phyloP scores from a whole-genome alignment of 805 yeast species.

The Cephaloascus fragrans region DNA sequence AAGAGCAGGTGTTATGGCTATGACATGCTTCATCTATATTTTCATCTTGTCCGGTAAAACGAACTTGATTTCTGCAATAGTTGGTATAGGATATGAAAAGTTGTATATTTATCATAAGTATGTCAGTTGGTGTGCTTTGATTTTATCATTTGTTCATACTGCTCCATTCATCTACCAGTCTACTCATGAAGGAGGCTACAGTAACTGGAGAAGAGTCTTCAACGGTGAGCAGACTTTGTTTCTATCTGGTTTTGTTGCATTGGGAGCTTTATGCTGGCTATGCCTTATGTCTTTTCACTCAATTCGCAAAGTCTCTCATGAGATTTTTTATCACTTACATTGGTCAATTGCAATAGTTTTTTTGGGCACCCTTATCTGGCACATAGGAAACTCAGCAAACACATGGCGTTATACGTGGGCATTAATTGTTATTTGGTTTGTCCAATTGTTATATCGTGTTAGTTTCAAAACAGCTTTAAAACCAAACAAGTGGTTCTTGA shows the following conservation, averaged over 20 bases:
- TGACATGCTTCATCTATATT: constrained; percentile 41
- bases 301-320: constrained; percentile 32
- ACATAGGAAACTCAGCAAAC: constrained; percentile 21
- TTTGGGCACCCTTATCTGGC: constrained; percentile 36
- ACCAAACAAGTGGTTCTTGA: constrained; percentile 29
- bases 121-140: constrained; percentile 28
- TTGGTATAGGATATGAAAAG: constrained; percentile 49
- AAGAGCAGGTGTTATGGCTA: constrained; percentile 40
- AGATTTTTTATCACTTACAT: constrained; percentile 39
- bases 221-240: constrained; percentile 13
- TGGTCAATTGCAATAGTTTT: constrained; percentile 44
- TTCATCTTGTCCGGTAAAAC: constrained; percentile 42
- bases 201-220: constrained; percentile 9
- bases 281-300: constrained; percentile 31
- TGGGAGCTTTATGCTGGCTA: constrained; percentile 30
- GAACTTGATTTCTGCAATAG: constrained; percentile 35
- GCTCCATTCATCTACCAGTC: constrained; percentile 39
- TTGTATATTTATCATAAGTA: constrained; percentile 42
- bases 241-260: constrained; percentile 37
- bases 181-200: constrained; percentile 37
- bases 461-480: constrained; percentile 34
- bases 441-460: constrained; percentile 37
- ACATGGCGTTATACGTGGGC: constrained; percentile 37
- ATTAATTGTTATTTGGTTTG: constrained; percentile 40
- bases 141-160: constrained; percentile 38